A percentile compares a stretch with the other conserved stretches of the same genome.
Evolutionary conservation across 2,329 filamentous ascomycete genomes (phyloP).

Genomic region (Penicillium sp.): DNA sequence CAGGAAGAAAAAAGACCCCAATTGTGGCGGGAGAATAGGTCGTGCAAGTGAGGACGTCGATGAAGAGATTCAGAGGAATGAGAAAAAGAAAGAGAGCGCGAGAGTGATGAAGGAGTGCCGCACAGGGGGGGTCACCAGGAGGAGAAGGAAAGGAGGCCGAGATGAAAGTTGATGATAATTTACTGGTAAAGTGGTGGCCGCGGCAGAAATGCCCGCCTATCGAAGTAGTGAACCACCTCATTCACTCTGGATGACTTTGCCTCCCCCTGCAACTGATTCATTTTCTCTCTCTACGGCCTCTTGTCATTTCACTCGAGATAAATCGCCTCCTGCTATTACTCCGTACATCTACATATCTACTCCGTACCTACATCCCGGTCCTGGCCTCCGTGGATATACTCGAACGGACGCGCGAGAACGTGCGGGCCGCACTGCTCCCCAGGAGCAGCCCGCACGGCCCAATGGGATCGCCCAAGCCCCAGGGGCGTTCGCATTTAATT

Average conservation of each 20-base stretch:
- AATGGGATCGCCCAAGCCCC: slow-evolving; percentile 14
- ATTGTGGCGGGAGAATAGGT: neutral
- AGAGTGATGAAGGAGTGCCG: neutral
- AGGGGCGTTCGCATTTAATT: slow-evolving; percentile 5
- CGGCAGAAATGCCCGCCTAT: slow-evolving; percentile 1
- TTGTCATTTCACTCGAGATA: neutral
- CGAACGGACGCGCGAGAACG: slow-evolving; percentile 17
- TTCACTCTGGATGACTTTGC: too few species aligned
- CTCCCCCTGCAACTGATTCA: neutral
- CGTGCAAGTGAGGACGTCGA: neutral
- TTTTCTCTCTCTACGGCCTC: neutral
- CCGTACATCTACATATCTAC: neutral
- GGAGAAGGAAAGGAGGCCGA: slow-evolving; percentile 18
- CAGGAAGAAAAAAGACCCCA: neutral
- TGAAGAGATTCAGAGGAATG: neutral
- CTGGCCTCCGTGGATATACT: slow-evolving; percentile 9
- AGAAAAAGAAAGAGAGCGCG: neutral
- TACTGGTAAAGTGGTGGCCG: neutral
- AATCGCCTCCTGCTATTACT: neutral
- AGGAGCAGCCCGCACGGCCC: slow-evolving; percentile 14
- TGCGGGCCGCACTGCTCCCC: slow-evolving; percentile 20
- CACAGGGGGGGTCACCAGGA: slow-evolving; percentile 1
- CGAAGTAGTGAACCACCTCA: too few species aligned
- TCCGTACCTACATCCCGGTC: neutral
- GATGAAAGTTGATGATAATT: slow-evolving; percentile 5